Evolutionary conservation across 768 basidiomycete genomes (phyloP).

Genomic region (Agrocybe pediades): DNA sequence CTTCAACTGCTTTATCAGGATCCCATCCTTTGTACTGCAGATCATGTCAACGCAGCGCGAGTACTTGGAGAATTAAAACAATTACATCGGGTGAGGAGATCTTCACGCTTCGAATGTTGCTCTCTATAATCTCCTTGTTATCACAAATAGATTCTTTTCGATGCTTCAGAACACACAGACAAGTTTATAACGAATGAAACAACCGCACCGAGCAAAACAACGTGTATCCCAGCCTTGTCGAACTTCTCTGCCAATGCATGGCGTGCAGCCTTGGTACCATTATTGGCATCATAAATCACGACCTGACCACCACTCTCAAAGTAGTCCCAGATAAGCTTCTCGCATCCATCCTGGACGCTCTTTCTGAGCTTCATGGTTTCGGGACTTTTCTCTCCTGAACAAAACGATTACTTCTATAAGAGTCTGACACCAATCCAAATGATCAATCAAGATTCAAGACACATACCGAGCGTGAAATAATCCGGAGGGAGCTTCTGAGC

Average conservation of each 20-base stretch:
- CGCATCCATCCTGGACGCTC: slow-evolving; percentile 79
- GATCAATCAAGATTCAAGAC: neutral
- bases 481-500: slow-evolving; percentile 88
- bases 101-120: slow-evolving; percentile 95
- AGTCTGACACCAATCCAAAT: neutral
- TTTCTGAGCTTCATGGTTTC: slow-evolving; percentile 80
- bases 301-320: slow-evolving; percentile 90
- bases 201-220: slow-evolving; percentile 82
- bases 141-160: slow-evolving; percentile 85
- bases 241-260: slow-evolving; percentile 82
- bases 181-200: neutral
- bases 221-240: slow-evolving; percentile 84
- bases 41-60: slow-evolving; percentile 4
- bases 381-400: slow-evolving; percentile 70
- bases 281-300: slow-evolving; percentile 98
- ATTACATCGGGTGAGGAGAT: slow-evolving; percentile 94
- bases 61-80: neutral
- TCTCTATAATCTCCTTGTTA: slow-evolving; percentile 89
- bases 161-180: neutral
- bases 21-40: slow-evolving; percentile 89
- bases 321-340: slow-evolving; percentile 86
- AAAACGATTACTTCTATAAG: neutral
- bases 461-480: slow-evolving; percentile 83
- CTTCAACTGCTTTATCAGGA: slow-evolving; percentile 87
- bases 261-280: slow-evolving; percentile 71